Percentiles rank a stretch among this genome's conserved stretches.
These are phyloP conservation scores for Tuber brumale DNA, from an alignment of 495 filamentous ascomycete genomes.

Conservation along the genomic window DNA sequence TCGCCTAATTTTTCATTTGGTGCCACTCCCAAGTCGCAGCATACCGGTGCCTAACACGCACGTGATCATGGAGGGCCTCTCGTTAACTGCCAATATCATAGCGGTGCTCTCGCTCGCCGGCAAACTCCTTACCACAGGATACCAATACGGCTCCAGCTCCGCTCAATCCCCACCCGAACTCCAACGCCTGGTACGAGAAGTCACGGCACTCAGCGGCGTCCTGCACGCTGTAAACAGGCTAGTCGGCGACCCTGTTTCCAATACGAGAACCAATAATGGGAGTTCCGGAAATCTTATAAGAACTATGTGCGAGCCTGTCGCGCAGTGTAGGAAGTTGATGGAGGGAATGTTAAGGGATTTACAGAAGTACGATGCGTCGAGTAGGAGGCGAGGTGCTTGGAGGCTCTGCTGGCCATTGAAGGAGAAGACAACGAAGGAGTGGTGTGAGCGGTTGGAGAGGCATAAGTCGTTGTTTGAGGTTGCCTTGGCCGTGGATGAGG, in stretches of 20 bases:
- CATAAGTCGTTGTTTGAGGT: slow-evolving; percentile 21
- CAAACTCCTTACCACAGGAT: slow-evolving; percentile 4
- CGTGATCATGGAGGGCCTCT: slow-evolving; percentile 13
- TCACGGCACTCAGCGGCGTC: slow-evolving; percentile 9
- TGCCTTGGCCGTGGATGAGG: slow-evolving; percentile 14
- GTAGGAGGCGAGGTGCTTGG: not conserved
- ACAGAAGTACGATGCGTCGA: slow-evolving; percentile 1
- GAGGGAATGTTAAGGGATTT: not conserved
- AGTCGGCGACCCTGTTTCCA: not conserved
- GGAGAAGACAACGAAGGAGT: slow-evolving; percentile 6
- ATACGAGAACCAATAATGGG: not conserved
- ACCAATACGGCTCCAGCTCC: slow-evolving; percentile 11
- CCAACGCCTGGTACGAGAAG: slow-evolving; percentile 5
- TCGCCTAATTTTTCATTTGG: no score
- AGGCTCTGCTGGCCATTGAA: slow-evolving; percentile 12
- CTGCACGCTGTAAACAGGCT: slow-evolving; percentile 4
- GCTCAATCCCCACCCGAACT: slow-evolving; percentile 8
- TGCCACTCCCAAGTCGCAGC: no score
- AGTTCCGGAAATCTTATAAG: not conserved
- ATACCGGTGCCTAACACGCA: no score
- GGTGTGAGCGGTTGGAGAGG: slow-evolving; percentile 12
- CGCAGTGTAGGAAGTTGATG: slow-evolving; percentile 6
- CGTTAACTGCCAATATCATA: slow-evolving; percentile 6
- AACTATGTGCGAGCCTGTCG: not conserved
- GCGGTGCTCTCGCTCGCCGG: slow-evolving; percentile 7